Conservation (phyloP, 225 moss, liverwort and hornwort species). For the Thuidium tamariscinum region DNA sequence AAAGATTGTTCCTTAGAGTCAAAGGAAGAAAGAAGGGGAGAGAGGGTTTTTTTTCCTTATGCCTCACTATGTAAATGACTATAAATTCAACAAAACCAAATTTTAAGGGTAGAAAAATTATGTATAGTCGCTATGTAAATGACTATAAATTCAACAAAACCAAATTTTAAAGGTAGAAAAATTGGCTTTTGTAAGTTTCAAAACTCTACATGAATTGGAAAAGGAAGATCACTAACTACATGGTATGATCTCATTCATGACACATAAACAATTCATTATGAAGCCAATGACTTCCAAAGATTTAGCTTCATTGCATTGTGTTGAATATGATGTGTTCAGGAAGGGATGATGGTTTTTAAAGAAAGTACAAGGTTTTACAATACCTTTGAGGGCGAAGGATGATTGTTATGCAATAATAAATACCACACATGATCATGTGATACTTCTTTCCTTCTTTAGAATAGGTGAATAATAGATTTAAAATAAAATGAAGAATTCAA, state of each 20-base stretch:
- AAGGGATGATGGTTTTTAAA: too few species aligned
- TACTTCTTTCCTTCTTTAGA: not conserved
- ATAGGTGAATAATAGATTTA: not conserved
- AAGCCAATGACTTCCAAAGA: not conserved
- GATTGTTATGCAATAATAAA: not conserved
- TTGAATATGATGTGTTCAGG: not conserved
- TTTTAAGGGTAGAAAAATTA: too few species aligned
- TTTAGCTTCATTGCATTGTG: accelerated
- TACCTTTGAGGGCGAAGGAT: too few species aligned
- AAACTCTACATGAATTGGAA: not conserved
- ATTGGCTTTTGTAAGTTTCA: too few species aligned
- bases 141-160: not conserved
- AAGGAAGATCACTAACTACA: too few species aligned
- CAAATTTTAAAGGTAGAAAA: not conserved
- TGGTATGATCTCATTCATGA: not conserved
- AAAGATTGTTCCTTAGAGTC: not conserved
- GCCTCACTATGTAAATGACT: not conserved
- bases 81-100: not conserved
- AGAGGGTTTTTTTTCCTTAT: too few species aligned
- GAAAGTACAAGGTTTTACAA: too few species aligned
- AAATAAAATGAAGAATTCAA: not conserved
- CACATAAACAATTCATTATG: accelerated
- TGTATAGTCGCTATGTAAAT: not conserved
- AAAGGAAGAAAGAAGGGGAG: not conserved
- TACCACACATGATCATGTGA: too few species aligned